Evolutionary conservation across 2,329 filamentous ascomycete species (phyloP), one percentile per base, ranked within the genome.

Genomic region (Pyrenophora seminiperda): DNA sequence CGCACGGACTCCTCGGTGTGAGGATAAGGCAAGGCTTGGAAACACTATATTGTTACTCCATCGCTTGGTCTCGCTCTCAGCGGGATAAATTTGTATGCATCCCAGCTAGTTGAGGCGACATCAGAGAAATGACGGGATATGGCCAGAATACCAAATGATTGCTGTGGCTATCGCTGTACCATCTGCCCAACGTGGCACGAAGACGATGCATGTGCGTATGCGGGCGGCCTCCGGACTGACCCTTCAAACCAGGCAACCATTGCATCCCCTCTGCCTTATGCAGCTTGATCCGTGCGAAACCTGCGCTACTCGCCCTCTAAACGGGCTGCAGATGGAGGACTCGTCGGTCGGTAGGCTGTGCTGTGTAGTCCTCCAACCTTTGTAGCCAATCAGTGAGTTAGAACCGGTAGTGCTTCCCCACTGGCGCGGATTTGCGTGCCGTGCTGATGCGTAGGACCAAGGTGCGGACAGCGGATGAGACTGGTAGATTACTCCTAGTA

Each of bases 1-100:
- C 48, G 50, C 59, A 56, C 56, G 39, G 56, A 39, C 38, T 31
- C 22, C 41, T 65, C 65, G 67, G 66, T 68, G 65, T 65, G 31
- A 58, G 59, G 52, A 64, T 58, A 51, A 51, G 56, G 59, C 31
- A 50, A 38, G 44, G 43, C 44, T 43, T 32, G 13, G 14, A 19
- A 43, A 39, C 17, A 19, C 31, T 31, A 48, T 39, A 6, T 18
- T n/a, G 27, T 30, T 29, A 39, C 29, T 9, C 34, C 20, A 18
- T 38, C 32, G 27, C 38, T 18, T 30, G 42, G 32, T 15, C 33
- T 3, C 34, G 9, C 32, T 17, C 41, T 34, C 9, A 4, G 34
- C 14, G 4, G 17, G 11, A 5, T 9, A n/a, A n/a, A 30, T 31
- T 27, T 27, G 24, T 4, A 27, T 3, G 10, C 7, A 27, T 27